A percentile compares a stretch with the other conserved stretches of the same genome.
Evolutionary conservation across 306 rosid genomes (phyloP).

Genomic region (Dryas alaskensis): DNA sequence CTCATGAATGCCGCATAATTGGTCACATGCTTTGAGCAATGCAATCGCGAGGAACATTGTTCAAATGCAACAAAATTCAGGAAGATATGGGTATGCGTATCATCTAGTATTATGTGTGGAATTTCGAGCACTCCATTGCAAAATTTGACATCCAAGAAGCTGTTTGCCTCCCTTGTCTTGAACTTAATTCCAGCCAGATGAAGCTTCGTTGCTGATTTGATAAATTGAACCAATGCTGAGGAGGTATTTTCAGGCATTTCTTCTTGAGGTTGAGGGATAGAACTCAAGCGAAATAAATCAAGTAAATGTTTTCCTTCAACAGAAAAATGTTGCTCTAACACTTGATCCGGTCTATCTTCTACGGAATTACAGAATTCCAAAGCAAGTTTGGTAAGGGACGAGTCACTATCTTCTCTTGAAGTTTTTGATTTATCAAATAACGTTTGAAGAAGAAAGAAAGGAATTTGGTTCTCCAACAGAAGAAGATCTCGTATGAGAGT

Average conservation of each 20-base stretch:
- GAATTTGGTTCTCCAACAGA: too few species aligned
- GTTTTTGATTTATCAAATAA: too few species aligned
- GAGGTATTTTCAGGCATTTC: background rate
- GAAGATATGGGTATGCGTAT: conserved; percentile 44
- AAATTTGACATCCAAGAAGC: conserved; percentile 36
- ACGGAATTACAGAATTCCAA: too few species aligned
- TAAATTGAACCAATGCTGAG: background rate
- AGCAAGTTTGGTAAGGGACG: too few species aligned
- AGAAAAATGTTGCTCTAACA: background rate
- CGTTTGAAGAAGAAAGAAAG: too few species aligned
- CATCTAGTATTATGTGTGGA: conserved; percentile 49
- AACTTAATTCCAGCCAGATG: conserved; percentile 45
- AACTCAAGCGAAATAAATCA: conserved; percentile 45
- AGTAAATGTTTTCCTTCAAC: conserved; percentile 35
- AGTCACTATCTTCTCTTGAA: too few species aligned
- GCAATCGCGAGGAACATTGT: conserved; percentile 34
- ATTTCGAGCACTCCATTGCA: conserved; percentile 44
- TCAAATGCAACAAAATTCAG: conserved; percentile 55
- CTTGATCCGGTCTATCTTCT: too few species aligned
- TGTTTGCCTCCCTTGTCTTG: background rate
- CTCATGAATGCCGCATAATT: conserved; percentile 44
- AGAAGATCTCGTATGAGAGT: conserved; percentile 23
- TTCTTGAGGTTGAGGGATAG: conserved; percentile 1
- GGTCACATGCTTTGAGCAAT: conserved; percentile 37
- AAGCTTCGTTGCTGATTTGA: conserved; percentile 35